Base-by-base conservation (phyloP, 2,329 filamentous ascomycete genomes). In the Arthroderma sp. region DNA sequence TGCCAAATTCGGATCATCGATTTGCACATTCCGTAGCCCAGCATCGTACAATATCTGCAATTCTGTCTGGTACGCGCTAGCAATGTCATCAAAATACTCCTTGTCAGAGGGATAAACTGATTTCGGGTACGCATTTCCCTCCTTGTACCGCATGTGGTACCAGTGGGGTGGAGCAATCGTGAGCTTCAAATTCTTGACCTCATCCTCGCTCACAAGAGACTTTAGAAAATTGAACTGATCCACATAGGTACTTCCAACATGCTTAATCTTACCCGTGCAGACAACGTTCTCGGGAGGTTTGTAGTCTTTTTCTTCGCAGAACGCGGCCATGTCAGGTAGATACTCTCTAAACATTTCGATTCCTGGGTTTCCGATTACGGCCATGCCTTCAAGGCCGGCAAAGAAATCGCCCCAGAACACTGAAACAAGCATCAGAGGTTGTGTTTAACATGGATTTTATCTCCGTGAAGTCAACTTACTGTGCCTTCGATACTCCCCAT, bases 81-180 rank as follows among this genome's bases (percentile, higher is more conserved):
- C 77, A 22, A 81, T 77, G 49, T 81, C 78, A 36, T 63, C 66
- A 57, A 81, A 81, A 59, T 81, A 81, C 55, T 80, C 77, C 51
- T 70, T 68, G 43, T 78, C 74, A 45, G 66, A 74, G 43, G 61
- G 55, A 47, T 79, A 80, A 28, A 73, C 73, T 27, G 73, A 70
- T 50, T 68, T 68, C 32, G 72, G 69, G 58, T 77, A 80, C 27
- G 75, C 75, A 32, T 64, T 50, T 64, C 74, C 71, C 46, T 71
- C 67, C 52, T 67, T 71, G 52, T 75, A 73, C 33, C 78, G 71
- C 55, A 81, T 68, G 61, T 85, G 80, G 58, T 83, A 83, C 73
- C 79, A 83, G 58, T 76, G 76, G 1, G 78, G 78, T 4, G 78
- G 76, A 11, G 78, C 75, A 54, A 83, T 65, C 11, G 80, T 83